Conservation (phyloP, 1,284 basidiomycete species). For the Boletus sp. region DNA sequence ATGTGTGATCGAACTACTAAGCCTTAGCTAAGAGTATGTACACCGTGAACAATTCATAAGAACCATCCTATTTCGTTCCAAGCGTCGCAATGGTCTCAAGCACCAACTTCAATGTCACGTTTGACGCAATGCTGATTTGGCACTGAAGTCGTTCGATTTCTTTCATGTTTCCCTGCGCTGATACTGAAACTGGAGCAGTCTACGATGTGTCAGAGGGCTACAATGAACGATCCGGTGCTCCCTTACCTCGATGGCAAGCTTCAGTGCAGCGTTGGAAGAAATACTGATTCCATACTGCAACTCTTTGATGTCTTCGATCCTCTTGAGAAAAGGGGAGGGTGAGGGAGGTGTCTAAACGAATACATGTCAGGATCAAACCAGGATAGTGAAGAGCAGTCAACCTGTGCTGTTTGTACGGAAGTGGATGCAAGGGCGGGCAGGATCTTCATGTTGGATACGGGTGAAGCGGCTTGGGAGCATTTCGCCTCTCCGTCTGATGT, state of each 20-base stretch:
- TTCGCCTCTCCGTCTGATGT: neutral
- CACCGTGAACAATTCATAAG: no score
- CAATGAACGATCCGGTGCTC: neutral
- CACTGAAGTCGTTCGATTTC: constrained; percentile 1
- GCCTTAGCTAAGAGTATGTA: no score
- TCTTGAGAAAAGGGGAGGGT: neutral
- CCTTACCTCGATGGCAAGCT: neutral
- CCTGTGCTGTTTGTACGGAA: neutral
- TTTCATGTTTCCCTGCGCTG: neutral
- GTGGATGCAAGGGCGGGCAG: neutral
- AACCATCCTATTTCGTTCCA: neutral
- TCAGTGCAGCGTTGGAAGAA: neutral
- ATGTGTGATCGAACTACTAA: no score
- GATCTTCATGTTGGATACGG: neutral
- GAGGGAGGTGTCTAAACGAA: neutral
- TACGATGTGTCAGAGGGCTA: neutral
- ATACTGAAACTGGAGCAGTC: neutral
- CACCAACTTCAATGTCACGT: neutral
- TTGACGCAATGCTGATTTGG: neutral
- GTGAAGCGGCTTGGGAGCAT: neutral
- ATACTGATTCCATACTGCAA: constrained; percentile 1
- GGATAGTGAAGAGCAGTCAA: neutral
- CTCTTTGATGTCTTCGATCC: neutral
- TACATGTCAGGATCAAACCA: no score
- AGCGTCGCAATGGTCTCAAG: neutral